Base-by-base conservation (phyloP, 306 rosid species). In the Vicia villosa region DNA sequence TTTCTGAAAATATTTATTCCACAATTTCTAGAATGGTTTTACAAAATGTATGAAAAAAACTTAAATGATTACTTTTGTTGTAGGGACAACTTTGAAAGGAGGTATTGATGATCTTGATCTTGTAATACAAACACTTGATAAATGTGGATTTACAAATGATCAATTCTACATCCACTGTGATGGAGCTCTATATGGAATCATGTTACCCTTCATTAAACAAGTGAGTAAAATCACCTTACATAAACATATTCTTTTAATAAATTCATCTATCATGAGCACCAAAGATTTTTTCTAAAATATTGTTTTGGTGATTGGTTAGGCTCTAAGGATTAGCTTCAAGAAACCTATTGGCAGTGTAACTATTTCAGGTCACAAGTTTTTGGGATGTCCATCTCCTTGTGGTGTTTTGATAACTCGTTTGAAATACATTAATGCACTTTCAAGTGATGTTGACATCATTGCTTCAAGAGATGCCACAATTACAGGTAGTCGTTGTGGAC, bases 361-460 rank as follows among this genome's bases (percentile, higher is more conserved):
- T 0, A 42, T 52, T 54, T 74, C 66, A 5, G 78, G 78, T 6
- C 78, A 64, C 12, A 73, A 74, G 38, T 64, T 74, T 8, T 32
- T 74, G 24, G 78, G 78, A 20, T 64, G 77, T 10, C 77, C 77
- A 2, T 5, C 19, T 8, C 77, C 77, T 5, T 73, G 77, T 51
- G 77, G 78, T 8, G 72, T 74, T 28, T 36, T 76, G 21, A 63
- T 73, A 38, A 73, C 77, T 5, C 81, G 90, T 77, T 64, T 81
- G 63, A 81, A 85, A 76, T 77, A 89, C 77, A 79, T 86, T 3
- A 83, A 75, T 60, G 82, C 32, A 16, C 79, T 89, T 20, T 84
- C 38, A 1, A 69, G 79, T 5, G 79, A 89, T 6, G 66, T 42
- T 22, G 74, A 28, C 19, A 8, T 38, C 6, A 54, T 69, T 5